Conservation (phyloP, 805 yeast species). For the Metschnikowia reukaufii region DNA sequence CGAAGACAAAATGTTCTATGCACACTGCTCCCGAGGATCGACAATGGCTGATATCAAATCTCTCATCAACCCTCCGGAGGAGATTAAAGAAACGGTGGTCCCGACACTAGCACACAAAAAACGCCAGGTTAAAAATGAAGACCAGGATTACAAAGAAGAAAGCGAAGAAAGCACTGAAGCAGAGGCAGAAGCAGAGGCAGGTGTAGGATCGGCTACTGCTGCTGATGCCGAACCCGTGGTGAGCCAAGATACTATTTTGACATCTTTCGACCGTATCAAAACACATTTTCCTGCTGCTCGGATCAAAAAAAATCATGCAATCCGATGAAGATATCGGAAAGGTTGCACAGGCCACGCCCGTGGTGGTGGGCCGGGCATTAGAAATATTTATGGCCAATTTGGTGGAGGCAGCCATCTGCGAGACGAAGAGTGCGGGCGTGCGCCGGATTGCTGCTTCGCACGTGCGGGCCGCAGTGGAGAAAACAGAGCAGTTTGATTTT, state of each 20-base stretch:
- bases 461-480: slow-evolving; percentile 77
- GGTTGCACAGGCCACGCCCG: slow-evolving; percentile 98
- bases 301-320: slow-evolving; percentile 94
- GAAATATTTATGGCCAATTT: slow-evolving; percentile 89
- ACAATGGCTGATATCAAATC: slow-evolving; percentile 29
- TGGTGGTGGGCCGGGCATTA: slow-evolving; percentile 93
- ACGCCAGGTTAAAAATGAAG: slow-evolving; percentile 3
- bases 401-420: slow-evolving; percentile 78
- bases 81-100: slow-evolving; percentile 11
- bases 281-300: slow-evolving; percentile 92
- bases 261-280: slow-evolving; percentile 53
- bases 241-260: slow-evolving; percentile 33
- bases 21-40: slow-evolving; percentile 12
- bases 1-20: slow-evolving; percentile 14
- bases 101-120: slow-evolving; percentile 1
- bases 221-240: slow-evolving; percentile 17
- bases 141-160: slow-evolving; percentile 7
- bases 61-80: slow-evolving; percentile 28
- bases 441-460: slow-evolving; percentile 82
- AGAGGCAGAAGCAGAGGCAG: neutral
- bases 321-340: slow-evolving; percentile 98
- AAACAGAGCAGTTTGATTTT: slow-evolving; percentile 91
- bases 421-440: slow-evolving; percentile 72
- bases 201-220: neutral
- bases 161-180: neutral